Conservation (phyloP, 2,329 filamentous ascomycete species). For the Akanthomyces lecanii region DNA sequence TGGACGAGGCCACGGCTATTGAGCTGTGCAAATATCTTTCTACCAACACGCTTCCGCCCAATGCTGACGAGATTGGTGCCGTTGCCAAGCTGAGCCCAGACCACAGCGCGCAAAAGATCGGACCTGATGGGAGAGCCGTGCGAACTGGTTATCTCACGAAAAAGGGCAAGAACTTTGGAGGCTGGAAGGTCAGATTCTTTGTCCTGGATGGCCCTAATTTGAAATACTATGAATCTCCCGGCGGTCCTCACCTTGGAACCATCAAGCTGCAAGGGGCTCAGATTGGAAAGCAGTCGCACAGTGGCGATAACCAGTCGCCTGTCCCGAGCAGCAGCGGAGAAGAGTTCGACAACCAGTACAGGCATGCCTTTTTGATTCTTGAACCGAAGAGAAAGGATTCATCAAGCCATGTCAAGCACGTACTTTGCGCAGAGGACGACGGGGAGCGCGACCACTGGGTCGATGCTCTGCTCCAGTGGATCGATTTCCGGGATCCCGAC, state of each 20-base stretch:
- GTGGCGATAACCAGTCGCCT: slow-evolving; percentile 51
- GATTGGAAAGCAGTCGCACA: slow-evolving; percentile 80
- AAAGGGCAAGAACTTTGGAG: slow-evolving; percentile 95
- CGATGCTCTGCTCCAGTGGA: slow-evolving; percentile 81
- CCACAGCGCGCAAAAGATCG: slow-evolving; percentile 36
- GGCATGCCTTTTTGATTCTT: slow-evolving; percentile 90
- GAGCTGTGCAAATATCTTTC: slow-evolving; percentile 85
- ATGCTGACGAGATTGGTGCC: slow-evolving; percentile 50
- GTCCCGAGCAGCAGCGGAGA: slow-evolving; percentile 55
- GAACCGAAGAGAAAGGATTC: slow-evolving; percentile 97
- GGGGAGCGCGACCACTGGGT: slow-evolving; percentile 92
- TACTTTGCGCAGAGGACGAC: slow-evolving; percentile 93
- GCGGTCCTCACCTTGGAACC: slow-evolving; percentile 83
- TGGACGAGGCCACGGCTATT: slow-evolving; percentile 71
- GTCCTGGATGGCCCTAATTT: slow-evolving; percentile 58
- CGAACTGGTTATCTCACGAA: slow-evolving; percentile 94
- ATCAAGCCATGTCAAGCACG: slow-evolving; percentile 80
- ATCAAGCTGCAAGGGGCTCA: slow-evolving; percentile 90
- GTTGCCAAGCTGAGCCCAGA: slow-evolving; percentile 24
- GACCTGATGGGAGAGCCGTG: slow-evolving; percentile 62
- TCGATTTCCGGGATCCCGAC: slow-evolving; percentile 65
- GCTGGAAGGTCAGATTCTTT: slow-evolving; percentile 84
- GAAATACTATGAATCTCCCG: slow-evolving; percentile 88
- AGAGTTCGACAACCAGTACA: slow-evolving; percentile 87
- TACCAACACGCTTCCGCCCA: slow-evolving; percentile 58